phyloP scores from a whole-genome alignment of 176 grass and related monocot genomes.

The Rhynchospora breviuscula region DNA sequence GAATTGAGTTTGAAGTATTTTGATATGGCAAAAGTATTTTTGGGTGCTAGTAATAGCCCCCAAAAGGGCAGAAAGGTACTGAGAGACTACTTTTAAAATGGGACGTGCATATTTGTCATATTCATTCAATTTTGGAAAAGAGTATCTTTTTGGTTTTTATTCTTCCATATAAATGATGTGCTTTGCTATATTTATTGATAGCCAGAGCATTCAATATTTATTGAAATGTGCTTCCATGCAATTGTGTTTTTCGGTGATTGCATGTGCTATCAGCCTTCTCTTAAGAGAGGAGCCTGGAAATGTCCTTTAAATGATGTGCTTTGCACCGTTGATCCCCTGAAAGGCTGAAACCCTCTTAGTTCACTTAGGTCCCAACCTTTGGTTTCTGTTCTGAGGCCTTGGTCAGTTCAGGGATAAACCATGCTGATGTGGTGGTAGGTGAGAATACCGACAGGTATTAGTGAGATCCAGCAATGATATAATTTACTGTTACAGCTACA shows the following conservation, averaged over 20 bases:
- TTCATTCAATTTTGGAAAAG: neutral
- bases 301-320: neutral
- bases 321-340: no score
- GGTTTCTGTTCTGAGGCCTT: neutral
- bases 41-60: constrained; percentile 60
- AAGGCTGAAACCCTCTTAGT: neutral
- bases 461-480: neutral
- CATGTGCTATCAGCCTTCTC: neutral
- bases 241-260: neutral
- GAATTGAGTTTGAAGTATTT: constrained; percentile 77
- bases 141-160: neutral
- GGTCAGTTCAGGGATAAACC: neutral
- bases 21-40: constrained; percentile 71
- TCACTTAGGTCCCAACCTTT: neutral
- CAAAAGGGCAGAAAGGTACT: constrained; percentile 44
- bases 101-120: constrained; percentile 10
- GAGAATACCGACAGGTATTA: neutral
- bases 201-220: neutral
- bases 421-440: neutral
- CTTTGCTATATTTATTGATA: no score
- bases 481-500: neutral
- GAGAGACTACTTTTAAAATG: neutral
- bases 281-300: neutral
- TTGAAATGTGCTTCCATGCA: neutral
- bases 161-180: neutral